Evolutionary conservation across 129 eudicot species (phyloP).

Genomic region (carrot (Daucus carota)): DNA sequence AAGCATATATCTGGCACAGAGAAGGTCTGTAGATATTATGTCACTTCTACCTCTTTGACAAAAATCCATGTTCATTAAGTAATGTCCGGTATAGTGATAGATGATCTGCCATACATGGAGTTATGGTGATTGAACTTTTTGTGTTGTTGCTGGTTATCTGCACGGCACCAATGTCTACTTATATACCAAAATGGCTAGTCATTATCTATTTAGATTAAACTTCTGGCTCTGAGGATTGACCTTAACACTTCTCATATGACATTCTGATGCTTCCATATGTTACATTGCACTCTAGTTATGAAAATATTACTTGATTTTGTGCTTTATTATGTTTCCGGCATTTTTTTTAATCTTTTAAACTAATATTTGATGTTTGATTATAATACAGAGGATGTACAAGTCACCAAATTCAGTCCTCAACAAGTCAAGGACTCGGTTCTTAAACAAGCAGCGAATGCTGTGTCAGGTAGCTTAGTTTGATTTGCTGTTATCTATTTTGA

Average conservation of each 20-base stretch:
- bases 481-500: neutral
- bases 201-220: neutral
- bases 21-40: slow-evolving; percentile 42
- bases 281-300: neutral
- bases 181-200: neutral
- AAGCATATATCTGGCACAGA: slow-evolving; percentile 41
- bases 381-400: slow-evolving; percentile 66
- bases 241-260: neutral
- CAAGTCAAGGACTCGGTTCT: slow-evolving; percentile 72
- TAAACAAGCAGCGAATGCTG: slow-evolving; percentile 69
- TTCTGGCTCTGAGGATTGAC: neutral
- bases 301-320: neutral
- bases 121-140: neutral
- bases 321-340: neutral
- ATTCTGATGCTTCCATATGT: neutral
- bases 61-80: neutral
- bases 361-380: neutral
- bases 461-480: slow-evolving; percentile 39
- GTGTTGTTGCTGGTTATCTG: neutral
- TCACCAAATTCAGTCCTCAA: slow-evolving; percentile 67
- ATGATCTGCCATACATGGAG: neutral
- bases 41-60: neutral
- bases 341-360: neutral
- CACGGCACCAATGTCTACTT: neutral
- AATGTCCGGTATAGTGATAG: neutral